Base-by-base conservation (phyloP, 192 early-diverging fungal species). In the Anaeromyces robustus region DNA sequence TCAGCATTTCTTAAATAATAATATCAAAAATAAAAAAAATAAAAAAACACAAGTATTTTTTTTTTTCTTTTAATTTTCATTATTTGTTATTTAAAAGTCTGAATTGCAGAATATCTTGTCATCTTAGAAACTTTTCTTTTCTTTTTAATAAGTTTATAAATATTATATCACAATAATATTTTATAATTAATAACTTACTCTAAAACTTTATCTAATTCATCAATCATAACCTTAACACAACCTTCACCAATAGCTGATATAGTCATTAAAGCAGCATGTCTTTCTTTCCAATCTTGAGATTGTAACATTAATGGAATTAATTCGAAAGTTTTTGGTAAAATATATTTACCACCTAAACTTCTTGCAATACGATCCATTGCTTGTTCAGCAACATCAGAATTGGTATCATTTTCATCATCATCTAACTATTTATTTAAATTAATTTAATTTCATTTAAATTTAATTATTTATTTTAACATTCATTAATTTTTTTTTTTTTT, bases 201-300 rank as follows among this genome's bases (percentile, higher is more conserved):
- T 39, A 97, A 87, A 52, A 99, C 93, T 80, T 93, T 92, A 79
- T 86, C 89, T 37, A 99, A 92, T 80, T 97, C 95, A 37, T 89
- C 89, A 81, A 94, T 92, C 95, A 99, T 97, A 83, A 95, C 90
- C 83, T 95, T 95, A 81, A 93, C 89, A 85, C 95, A 98, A 30
- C 98, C 98, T 87, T 99, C 98, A 78, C 94, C 97, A 82, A 99
- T 96, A 78, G 95, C 94, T 30, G 96, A 96, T 43, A 99, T 93
- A 31, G 95, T 94, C 89, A 97, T 92, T 52, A 99, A 88, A 31
- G 92, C 96, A 29, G 96, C 96, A 82, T 97, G 95, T 29, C 96
- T 92, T 84, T 93, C 89, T 81, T 90, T 87, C 98, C 98, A 99
- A 78, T 94, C 92, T 59, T 86, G 84, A 30, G 94, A 93, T 28